Evolutionary conservation across 2,329 filamentous ascomycete species (phyloP).

Genomic region (Fusarium burgessii): DNA sequence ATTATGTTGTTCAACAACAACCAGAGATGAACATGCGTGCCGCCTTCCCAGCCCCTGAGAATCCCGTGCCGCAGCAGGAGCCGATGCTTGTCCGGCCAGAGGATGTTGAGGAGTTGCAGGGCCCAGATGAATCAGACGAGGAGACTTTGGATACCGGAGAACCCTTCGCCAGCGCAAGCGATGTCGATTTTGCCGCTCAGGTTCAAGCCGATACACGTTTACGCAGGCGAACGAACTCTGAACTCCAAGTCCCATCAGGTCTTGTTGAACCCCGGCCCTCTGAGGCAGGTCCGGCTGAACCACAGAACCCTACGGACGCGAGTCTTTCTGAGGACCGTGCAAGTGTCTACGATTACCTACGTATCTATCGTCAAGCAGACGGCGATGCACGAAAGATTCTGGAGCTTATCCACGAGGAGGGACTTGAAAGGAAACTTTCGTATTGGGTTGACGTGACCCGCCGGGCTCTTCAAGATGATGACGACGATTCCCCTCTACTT

Average conservation of each 20-base stretch:
- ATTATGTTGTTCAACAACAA: constrained; percentile 99
- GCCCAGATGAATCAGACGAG: constrained; percentile 48
- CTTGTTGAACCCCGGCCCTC: constrained; percentile 22
- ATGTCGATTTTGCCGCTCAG: constrained; percentile 26
- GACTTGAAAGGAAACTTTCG: constrained; percentile 67
- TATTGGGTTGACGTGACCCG: constrained; percentile 69
- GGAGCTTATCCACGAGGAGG: constrained; percentile 71
- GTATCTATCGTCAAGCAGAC: constrained; percentile 69
- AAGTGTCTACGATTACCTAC: constrained; percentile 55
- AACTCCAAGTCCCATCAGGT: constrained; percentile 13
- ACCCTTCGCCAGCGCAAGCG: constrained; percentile 17
- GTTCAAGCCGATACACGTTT: constrained; percentile 25
- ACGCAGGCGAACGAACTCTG: constrained; percentile 28
- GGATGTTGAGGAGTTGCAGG: constrained; percentile 38
- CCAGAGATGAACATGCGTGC: constrained; percentile 88
- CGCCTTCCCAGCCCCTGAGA: constrained; percentile 64
- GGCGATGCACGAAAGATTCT: constrained; percentile 71
- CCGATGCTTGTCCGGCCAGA: constrained; percentile 42
- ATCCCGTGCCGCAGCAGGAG: constrained; percentile 45
- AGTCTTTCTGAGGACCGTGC: constrained; percentile 35
- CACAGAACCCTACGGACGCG: constrained; percentile 2
- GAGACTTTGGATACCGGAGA: constrained; percentile 49
- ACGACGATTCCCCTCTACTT: constrained; percentile 1
- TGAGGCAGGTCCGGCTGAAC: constrained; percentile 8
- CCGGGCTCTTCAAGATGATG: constrained; percentile 40